phyloP scores from a whole-genome alignment of 768 basidiomycete species.

The Xerocomellus intermedius region DNA sequence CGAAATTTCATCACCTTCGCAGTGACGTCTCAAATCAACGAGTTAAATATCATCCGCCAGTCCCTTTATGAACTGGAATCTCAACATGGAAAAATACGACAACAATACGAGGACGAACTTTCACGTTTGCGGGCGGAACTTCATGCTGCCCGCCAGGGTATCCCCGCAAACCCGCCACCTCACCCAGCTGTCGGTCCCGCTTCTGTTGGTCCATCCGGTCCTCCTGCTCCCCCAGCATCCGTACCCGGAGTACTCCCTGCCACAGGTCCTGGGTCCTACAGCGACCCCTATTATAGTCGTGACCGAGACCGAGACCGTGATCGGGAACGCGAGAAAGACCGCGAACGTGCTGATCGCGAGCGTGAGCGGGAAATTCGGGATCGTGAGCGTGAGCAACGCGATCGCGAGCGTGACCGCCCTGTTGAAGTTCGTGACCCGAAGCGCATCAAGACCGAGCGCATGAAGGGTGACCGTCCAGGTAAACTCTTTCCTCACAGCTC shows the following conservation, averaged over 20 bases:
- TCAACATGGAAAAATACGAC: constrained; percentile 81
- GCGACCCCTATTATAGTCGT: constrained; percentile 39
- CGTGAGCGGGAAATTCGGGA: constrained; percentile 38
- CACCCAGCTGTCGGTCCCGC: constrained; percentile 35
- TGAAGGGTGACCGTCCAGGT: constrained; percentile 46
- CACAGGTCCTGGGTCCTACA: constrained; percentile 33
- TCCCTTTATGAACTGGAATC: constrained; percentile 90
- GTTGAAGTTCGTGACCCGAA: constrained; percentile 56
- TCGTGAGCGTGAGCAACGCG: constrained; percentile 37
- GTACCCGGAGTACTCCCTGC: constrained; percentile 30
- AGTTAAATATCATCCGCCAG: constrained; percentile 86
- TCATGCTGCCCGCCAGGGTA: constrained; percentile 46
- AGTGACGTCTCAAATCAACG: constrained; percentile 85
- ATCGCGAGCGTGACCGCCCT: constrained; percentile 47
- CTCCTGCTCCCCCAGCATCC: constrained; percentile 30
- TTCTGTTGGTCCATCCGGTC: constrained; percentile 34
- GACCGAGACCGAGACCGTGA: constrained; percentile 40
- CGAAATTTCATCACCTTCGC: constrained; percentile 11
- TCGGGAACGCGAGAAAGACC: constrained; percentile 42
- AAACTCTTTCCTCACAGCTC: constrained; percentile 27
- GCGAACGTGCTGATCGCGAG: constrained; percentile 39
- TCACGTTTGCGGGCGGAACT: constrained; percentile 67
- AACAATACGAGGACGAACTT: constrained; percentile 86
- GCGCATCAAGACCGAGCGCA: constrained; percentile 55
- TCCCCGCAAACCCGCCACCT: constrained; percentile 35